Evolutionary conservation across 2,329 filamentous ascomycete genomes (phyloP).

Genomic region (Botryotinia narcissicola): DNA sequence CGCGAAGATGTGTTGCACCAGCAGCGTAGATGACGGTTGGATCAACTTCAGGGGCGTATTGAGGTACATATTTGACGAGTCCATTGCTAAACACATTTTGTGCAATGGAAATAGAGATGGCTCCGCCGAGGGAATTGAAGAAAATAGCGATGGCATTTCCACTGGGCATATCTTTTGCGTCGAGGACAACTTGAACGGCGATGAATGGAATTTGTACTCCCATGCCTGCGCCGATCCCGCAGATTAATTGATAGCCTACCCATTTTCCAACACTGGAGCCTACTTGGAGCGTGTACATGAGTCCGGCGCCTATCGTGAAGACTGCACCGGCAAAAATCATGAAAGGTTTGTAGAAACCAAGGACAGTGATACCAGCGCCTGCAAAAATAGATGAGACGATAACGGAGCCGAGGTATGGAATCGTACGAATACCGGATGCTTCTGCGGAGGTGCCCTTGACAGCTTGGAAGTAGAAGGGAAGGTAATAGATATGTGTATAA

Average conservation of each 20-base stretch:
- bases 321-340: slow-evolving; percentile 47
- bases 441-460: slow-evolving; percentile 44
- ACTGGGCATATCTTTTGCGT: slow-evolving; percentile 51
- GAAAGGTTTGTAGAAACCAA: slow-evolving; percentile 46
- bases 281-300: slow-evolving; percentile 43
- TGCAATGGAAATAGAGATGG: slow-evolving; percentile 54
- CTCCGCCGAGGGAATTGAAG: slow-evolving; percentile 57
- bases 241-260: slow-evolving; percentile 54
- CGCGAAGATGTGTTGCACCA: slow-evolving; percentile 44
- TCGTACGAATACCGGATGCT: slow-evolving; percentile 43
- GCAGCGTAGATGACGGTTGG: slow-evolving; percentile 42
- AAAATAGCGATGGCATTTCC: slow-evolving; percentile 58
- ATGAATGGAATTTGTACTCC: slow-evolving; percentile 50
- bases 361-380: slow-evolving; percentile 42
- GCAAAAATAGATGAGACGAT: slow-evolving; percentile 44
- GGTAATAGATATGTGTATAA: slow-evolving; percentile 43
- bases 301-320: slow-evolving; percentile 45
- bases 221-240: slow-evolving; percentile 48
- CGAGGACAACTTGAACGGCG: slow-evolving; percentile 50
- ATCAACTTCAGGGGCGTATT: slow-evolving; percentile 38
- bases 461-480: slow-evolving; percentile 53
- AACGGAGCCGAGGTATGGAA: slow-evolving; percentile 46
- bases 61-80: slow-evolving; percentile 33
- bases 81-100: slow-evolving; percentile 47
- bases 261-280: slow-evolving; percentile 47